A percentile compares a stretch with the other conserved stretches of the same genome.
phyloP scores from a whole-genome alignment of 148 eudicot species.

The Amaranthus hypochondriacus region DNA sequence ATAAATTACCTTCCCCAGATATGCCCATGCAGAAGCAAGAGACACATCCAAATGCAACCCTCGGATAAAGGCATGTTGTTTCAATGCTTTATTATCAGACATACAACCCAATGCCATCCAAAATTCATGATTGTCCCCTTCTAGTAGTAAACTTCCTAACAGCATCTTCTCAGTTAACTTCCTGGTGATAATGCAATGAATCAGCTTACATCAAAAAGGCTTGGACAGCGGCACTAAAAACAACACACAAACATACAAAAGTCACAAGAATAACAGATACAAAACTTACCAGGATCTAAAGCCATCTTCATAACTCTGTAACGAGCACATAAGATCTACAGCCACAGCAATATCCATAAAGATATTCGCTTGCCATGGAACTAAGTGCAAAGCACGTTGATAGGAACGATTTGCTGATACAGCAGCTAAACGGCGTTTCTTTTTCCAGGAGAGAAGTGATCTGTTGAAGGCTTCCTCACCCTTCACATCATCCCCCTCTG shows the following conservation, averaged over 20 bases:
- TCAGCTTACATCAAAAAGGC: neutral
- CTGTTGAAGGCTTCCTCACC: conserved; percentile 47
- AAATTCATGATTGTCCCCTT: conserved; percentile 73
- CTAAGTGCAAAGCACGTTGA: conserved; percentile 90
- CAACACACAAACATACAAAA: neutral
- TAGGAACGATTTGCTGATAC: conserved; percentile 59
- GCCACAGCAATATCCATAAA: conserved; percentile 82
- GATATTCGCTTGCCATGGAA: conserved; percentile 90
- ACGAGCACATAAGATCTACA: conserved; percentile 44
- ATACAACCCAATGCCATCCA: conserved; percentile 90
- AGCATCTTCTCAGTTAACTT: conserved; percentile 84
- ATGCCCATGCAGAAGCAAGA: conserved; percentile 96
- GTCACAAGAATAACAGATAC: neutral
- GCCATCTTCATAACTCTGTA: conserved; percentile 34
- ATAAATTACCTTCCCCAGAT: conserved; percentile 82
- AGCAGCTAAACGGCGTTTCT: conserved; percentile 54
- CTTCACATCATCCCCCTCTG: conserved; percentile 38
- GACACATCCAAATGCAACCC: conserved; percentile 87
- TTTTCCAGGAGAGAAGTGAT: conserved; percentile 67
- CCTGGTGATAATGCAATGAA: conserved; percentile 43
- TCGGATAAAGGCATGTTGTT: conserved; percentile 84
- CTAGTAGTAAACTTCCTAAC: conserved; percentile 82
- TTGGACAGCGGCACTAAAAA: neutral
- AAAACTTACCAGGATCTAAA: conserved; percentile 43
- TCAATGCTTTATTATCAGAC: conserved; percentile 55